Conservation (phyloP, 257 asterid genomes). For the Thymus mandschuricus region DNA sequence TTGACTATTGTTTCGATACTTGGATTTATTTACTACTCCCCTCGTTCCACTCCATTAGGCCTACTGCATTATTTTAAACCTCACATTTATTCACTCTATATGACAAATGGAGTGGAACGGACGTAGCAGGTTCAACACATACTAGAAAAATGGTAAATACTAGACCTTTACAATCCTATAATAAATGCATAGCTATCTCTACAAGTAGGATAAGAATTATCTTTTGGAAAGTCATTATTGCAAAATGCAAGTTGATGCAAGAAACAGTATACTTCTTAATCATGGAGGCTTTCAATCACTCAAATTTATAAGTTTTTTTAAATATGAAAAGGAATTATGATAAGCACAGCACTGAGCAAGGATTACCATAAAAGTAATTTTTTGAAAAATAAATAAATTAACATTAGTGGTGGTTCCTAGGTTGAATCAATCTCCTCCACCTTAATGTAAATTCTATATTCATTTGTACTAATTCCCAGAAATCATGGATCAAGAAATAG, state of each 20-base stretch:
- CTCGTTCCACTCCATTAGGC: no score
- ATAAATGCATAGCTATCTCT: not conserved
- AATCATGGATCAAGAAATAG: conserved; percentile 32
- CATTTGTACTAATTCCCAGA: conserved; percentile 25
- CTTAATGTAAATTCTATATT: not conserved
- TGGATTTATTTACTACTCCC: no score
- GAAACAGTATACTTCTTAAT: not conserved
- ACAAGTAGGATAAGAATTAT: not conserved
- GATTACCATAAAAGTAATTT: not conserved
- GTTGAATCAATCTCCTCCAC: conserved; percentile 27
- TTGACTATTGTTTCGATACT: no score
- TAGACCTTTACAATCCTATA: not conserved
- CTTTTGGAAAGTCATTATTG: not conserved
- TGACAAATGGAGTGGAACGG: no score
- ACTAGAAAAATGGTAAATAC: not conserved
- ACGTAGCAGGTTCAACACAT: not conserved
- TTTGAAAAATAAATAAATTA: not conserved
- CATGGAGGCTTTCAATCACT: no score
- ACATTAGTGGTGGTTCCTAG: conserved; percentile 31
- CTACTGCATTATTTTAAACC: no score
- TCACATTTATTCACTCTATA: no score
- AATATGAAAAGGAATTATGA: not conserved
- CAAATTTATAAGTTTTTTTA: conserved; percentile 1
- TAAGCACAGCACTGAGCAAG: conserved; percentile 15
- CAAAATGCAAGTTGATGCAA: conserved; percentile 9